phyloP scores from a whole-genome alignment of 192 early-diverging fungal genomes.

The Linnemannia elongata region DNA sequence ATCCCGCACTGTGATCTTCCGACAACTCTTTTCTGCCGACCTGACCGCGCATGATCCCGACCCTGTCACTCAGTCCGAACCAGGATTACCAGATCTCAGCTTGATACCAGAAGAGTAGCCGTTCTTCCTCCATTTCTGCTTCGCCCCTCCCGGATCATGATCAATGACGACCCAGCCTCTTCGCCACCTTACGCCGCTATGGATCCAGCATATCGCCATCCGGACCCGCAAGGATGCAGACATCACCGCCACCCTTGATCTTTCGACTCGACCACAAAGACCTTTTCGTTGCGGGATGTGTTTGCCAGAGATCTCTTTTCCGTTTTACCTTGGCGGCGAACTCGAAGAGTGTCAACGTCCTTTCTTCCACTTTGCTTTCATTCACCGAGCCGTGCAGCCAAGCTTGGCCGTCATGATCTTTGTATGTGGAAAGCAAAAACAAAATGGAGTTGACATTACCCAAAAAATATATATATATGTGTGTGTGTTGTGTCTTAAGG shows the following conservation, averaged over 20 bases:
- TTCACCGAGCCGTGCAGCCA: conserved; percentile 38
- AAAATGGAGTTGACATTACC: neutral
- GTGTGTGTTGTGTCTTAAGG: neutral
- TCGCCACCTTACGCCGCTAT: neutral
- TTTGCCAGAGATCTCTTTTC: neutral
- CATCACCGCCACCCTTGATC: neutral
- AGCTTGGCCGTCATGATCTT: conserved; percentile 30
- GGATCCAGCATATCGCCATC: neutral
- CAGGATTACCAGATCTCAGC: neutral
- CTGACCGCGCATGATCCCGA: neutral
- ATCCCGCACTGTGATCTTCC: neutral
- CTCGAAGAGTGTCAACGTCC: neutral
- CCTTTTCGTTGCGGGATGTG: neutral
- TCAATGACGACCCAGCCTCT: neutral
- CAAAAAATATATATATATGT: neutral
- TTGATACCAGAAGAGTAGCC: neutral
- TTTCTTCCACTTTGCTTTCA: conserved; percentile 11
- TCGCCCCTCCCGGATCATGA: neutral
- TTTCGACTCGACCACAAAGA: neutral
- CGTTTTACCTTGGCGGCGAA: neutral
- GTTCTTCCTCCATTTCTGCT: neutral
- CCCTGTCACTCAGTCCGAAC: neutral
- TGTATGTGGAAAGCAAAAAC: conserved; percentile 38
- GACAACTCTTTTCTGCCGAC: neutral
- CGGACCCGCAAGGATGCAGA: neutral